Conservation (phyloP, 257 asterid genomes). For the Verbascum thapsus region DNA sequence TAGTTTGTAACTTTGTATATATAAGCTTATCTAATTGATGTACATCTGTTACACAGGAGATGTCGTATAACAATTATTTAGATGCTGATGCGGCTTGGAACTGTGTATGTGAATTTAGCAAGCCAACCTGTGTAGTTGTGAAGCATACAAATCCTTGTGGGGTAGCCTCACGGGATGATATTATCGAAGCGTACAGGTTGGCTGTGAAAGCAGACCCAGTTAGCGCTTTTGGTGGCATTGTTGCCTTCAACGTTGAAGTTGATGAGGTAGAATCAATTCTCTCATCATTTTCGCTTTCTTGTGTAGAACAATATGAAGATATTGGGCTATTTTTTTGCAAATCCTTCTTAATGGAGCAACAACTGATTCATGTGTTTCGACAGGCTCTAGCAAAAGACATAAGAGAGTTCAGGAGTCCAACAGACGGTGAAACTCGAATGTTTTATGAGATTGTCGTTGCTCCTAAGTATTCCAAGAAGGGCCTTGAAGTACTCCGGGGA, state of each 20-base stretch:
- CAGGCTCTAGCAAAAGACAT: slow-evolving; percentile 92
- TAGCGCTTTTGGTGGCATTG: slow-evolving; percentile 99
- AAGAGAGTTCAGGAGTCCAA: slow-evolving; percentile 92
- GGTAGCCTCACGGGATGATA: slow-evolving; percentile 84
- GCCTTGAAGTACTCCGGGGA: slow-evolving; percentile 92
- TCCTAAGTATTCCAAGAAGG: slow-evolving; percentile 77
- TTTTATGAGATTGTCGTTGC: slow-evolving; percentile 95
- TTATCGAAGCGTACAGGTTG: slow-evolving; percentile 84
- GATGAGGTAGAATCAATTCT: slow-evolving; percentile 68
- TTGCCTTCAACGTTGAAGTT: slow-evolving; percentile 94
- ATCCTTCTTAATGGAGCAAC: slow-evolving; percentile 1
- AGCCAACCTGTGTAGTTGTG: slow-evolving; percentile 93
- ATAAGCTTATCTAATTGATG: slow-evolving; percentile 16
- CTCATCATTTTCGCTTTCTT: slow-evolving; percentile 19
- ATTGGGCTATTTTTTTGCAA: not conserved
- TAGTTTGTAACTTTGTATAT: not conserved
- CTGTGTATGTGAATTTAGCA: slow-evolving; percentile 85
- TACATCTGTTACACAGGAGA: slow-evolving; percentile 61
- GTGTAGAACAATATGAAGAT: slow-evolving; percentile 1
- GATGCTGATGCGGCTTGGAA: slow-evolving; percentile 99
- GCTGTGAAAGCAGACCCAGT: slow-evolving; percentile 99
- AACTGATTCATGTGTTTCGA: slow-evolving; percentile 21
- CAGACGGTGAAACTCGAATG: slow-evolving; percentile 89
- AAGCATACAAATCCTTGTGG: slow-evolving; percentile 99
- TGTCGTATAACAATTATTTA: slow-evolving; percentile 90